Evolutionary conservation across 2,329 filamentous ascomycete genomes (phyloP), one percentile per base, ranked within the genome.

Genomic region (Cladosporium sp.): DNA sequence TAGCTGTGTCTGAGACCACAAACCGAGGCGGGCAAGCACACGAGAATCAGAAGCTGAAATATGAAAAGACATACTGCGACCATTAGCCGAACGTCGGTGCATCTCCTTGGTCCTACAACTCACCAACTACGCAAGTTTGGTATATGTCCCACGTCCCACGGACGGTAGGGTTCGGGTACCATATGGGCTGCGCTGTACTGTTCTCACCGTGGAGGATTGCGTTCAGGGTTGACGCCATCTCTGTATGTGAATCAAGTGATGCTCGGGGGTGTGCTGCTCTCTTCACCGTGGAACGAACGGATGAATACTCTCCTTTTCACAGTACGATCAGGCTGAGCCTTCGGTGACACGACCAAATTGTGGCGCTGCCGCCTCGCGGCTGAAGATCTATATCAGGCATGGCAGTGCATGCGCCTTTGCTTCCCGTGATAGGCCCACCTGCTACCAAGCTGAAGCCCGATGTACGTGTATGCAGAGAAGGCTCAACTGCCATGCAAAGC

Each of bases 61-160:
- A 35, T 14, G 33, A 21, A 2, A n/a, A 12, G 52, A 56, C 52
- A 33, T 33, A 35, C 52, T 56, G 16, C n/a, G 8, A 11, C 18
- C 14, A 7, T 35, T 14, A 56, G 52, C 49, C 12, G 14, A 5
- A 23, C 10, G 5, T 8, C 11, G 4, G n/a, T 31, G 29, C 18
- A 18, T 23, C 28, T 56, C 7, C 37, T n/a, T n/a, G 18, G 18
- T 44, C 7, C 16, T n/a, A n/a, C 7, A 23, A 21, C 52, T 56
- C 7, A 56, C 52, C 52, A 56, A 59, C 18, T 14, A 46, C 26
- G n/a, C 56, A 59, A 7, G 56, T 59, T 29, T 59, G 56, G 21
- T 59, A 59, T 11, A 59, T 59, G 6, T n/a, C 18, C 37, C 37
- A 59, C 23, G 37, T 46, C 18, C 56, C 56, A 46, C 37, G 56